Evolutionary conservation across 257 asterid species (phyloP).

Genomic region (Solanum clarkiae): DNA sequence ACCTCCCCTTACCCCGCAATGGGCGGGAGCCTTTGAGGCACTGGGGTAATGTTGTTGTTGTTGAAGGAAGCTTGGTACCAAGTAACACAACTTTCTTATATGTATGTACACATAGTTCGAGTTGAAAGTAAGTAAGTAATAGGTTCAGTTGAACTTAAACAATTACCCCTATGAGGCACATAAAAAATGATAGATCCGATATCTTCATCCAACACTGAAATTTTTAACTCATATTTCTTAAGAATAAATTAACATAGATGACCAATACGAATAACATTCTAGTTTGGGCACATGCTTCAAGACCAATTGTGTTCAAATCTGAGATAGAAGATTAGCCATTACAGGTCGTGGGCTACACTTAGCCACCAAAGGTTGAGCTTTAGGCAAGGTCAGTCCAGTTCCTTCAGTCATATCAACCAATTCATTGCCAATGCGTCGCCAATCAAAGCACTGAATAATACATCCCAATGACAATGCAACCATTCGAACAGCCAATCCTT

Average conservation of each 20-base stretch:
- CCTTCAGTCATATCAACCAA: conserved; percentile 19
- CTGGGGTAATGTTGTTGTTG: too few relatives aligned
- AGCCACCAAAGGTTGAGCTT: conserved; percentile 10
- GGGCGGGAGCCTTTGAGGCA: too few relatives aligned
- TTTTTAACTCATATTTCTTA: not conserved
- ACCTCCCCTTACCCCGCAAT: too few relatives aligned
- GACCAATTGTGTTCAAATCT: not conserved
- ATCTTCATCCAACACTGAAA: not conserved
- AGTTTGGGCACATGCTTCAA: not conserved
- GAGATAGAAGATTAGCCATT: conserved; percentile 5
- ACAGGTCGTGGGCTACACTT: conserved; percentile 18
- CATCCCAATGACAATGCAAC: conserved; percentile 34
- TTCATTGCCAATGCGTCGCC: conserved; percentile 19
- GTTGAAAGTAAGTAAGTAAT: not conserved
- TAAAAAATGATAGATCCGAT: too few relatives aligned
- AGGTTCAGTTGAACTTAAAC: not conserved
- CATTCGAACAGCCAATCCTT: conserved; percentile 41
- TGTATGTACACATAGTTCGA: not conserved
- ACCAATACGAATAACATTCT: not conserved
- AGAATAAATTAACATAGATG: not conserved
- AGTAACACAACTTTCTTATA: not conserved
- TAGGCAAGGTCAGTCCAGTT: conserved; percentile 16
- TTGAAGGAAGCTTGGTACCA: not conserved
- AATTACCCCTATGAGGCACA: not conserved
- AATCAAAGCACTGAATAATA: conserved; percentile 52